Conservation (phyloP, 1,284 basidiomycete species). For the Fomitopsis pinicola region DNA sequence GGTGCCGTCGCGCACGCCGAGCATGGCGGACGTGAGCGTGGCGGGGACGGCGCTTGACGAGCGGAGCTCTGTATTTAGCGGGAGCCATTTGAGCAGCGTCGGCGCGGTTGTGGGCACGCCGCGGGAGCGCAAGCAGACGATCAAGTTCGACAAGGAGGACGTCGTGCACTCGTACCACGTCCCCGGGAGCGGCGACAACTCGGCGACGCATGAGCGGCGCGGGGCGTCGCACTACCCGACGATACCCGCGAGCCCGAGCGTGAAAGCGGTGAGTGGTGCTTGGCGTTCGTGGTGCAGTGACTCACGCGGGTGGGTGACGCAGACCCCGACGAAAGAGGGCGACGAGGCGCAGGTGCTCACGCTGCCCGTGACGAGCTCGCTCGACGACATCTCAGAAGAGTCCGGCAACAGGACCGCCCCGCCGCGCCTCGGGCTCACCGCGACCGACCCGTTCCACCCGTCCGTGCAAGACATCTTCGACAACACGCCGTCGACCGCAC, state of each 20-base stretch:
- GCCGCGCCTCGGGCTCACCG: slow-evolving; percentile 18
- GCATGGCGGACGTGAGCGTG: slow-evolving; percentile 11
- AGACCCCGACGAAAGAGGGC: slow-evolving; percentile 7
- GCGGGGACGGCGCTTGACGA: slow-evolving; percentile 13
- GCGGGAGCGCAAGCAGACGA: slow-evolving; percentile 49
- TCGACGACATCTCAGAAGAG: slow-evolving; percentile 13
- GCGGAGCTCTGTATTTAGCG: slow-evolving; percentile 26
- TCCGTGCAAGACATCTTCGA: slow-evolving; percentile 26
- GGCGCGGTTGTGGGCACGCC: slow-evolving; percentile 14
- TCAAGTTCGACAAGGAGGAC: slow-evolving; percentile 73
- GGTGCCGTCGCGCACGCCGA: slow-evolving; percentile 29
- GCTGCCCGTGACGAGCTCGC: slow-evolving; percentile 10
- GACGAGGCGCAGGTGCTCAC: slow-evolving; percentile 8
- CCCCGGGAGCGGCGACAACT: slow-evolving; percentile 35
- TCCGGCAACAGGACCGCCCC: slow-evolving; percentile 26
- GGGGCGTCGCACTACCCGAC: slow-evolving; percentile 13
- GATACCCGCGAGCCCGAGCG: slow-evolving; percentile 1
- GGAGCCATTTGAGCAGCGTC: slow-evolving; percentile 14
- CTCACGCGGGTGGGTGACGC: not conserved
- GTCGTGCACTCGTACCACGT: slow-evolving; percentile 68
- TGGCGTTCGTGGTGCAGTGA: slow-evolving; percentile 6
- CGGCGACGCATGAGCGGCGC: slow-evolving; percentile 53
- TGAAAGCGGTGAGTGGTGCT: slow-evolving; percentile 16
- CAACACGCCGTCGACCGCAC: slow-evolving; percentile 27
- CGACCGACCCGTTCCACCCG: slow-evolving; percentile 16